phyloP scores from a whole-genome alignment of 2,329 filamentous ascomycete genomes.

The Paraphoma sp. region DNA sequence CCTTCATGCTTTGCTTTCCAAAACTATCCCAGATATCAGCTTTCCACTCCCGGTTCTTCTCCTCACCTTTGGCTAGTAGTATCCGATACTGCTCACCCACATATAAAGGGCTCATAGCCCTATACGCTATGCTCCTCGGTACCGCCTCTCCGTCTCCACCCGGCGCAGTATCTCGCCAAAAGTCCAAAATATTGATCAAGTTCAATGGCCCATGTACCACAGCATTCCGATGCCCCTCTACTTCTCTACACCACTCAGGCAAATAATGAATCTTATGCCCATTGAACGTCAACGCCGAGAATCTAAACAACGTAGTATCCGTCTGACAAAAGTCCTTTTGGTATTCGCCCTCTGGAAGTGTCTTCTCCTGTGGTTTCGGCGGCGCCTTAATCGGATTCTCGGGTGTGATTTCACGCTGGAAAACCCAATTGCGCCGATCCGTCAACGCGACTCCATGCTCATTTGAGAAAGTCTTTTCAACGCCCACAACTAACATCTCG shows the following conservation, averaged over 20 bases:
- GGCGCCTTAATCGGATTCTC: constrained; percentile 45
- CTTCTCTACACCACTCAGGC: constrained; percentile 68
- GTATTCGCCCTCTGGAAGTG: constrained; percentile 22
- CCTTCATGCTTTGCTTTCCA: constrained; percentile 42
- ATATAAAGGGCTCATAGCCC: constrained; percentile 43
- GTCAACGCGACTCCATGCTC: constrained; percentile 41
- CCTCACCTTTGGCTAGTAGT: constrained; percentile 18
- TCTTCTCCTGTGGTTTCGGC: constrained; percentile 22
- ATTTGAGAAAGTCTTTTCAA: constrained; percentile 61
- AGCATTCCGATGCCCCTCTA: constrained; percentile 76
- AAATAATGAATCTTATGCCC: constrained; percentile 91
- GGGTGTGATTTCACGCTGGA: constrained; percentile 50
- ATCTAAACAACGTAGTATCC: constrained; percentile 80
- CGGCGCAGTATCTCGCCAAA: constrained; percentile 38
- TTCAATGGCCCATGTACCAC: constrained; percentile 89
- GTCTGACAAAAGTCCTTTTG: constrained; percentile 68
- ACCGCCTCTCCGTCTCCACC: constrained; percentile 19
- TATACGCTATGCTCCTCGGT: constrained; percentile 36
- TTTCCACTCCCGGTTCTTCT: constrained; percentile 19
- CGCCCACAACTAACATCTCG: constrained; percentile 66
- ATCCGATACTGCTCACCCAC: constrained; percentile 41
- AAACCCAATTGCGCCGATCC: constrained; percentile 49
- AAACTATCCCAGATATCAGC: constrained; percentile 42
- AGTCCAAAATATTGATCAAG: constrained; percentile 57
- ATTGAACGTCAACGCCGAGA: constrained; percentile 91